phyloP scores from a whole-genome alignment of 2,329 filamentous ascomycete genomes.

The Ilyonectria mors-panacis region DNA sequence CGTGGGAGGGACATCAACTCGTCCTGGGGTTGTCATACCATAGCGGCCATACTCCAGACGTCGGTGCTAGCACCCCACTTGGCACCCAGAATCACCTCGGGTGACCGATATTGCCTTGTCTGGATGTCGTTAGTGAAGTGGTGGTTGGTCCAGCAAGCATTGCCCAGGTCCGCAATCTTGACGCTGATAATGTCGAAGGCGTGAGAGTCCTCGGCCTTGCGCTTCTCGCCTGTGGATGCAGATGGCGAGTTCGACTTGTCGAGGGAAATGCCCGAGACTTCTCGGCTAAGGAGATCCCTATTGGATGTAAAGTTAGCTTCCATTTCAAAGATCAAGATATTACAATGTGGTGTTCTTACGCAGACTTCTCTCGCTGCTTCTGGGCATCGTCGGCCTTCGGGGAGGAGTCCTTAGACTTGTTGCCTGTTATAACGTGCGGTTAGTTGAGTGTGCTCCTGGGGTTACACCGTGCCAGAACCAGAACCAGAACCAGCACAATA shows the following conservation, averaged over 20 bases:
- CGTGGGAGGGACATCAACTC: not conserved
- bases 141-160: conserved; percentile 98
- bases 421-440: conserved; percentile 44
- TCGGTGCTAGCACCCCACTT: conserved; percentile 99
- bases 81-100: conserved; percentile 94
- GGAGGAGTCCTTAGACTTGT: conserved; percentile 60
- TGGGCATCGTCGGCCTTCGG: conserved; percentile 76
- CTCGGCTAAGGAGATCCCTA: conserved; percentile 90
- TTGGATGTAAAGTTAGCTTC: conserved; percentile 27
- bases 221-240: conserved; percentile 73
- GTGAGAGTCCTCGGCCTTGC: conserved; percentile 70
- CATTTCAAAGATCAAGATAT: not conserved
- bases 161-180: conserved; percentile 98
- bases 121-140: conserved; percentile 99
- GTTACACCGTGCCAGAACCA: not conserved
- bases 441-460: conserved; percentile 21
- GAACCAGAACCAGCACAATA: not conserved
- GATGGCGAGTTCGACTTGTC: conserved; percentile 76
- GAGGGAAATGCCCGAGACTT: conserved; percentile 94
- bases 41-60: conserved; percentile 99
- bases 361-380: conserved; percentile 91
- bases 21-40: conserved; percentile 74
- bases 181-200: conserved; percentile 88
- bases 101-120: conserved; percentile 95
- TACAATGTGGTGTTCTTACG: conserved; percentile 71